These are phyloP conservation scores for Mycena alexandri DNA, from an alignment of 768 basidiomycete species.

Conservation along the genomic window DNA sequence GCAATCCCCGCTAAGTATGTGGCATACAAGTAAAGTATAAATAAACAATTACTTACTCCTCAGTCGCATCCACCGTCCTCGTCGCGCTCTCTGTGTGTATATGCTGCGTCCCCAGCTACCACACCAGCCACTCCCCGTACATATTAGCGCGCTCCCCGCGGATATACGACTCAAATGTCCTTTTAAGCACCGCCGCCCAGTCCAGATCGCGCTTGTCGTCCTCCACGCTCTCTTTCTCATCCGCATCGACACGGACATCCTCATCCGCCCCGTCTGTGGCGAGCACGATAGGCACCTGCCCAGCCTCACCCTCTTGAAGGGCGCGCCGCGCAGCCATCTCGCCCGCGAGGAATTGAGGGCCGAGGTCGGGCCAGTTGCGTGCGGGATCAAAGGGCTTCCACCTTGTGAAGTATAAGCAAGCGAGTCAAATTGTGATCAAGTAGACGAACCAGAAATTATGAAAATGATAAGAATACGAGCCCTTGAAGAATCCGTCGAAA, in stretches of 20 bases:
- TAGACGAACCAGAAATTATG: constrained; percentile 86
- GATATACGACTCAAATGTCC: constrained; percentile 94
- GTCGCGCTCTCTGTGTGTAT: too few relatives aligned
- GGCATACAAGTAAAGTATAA: constrained; percentile 27
- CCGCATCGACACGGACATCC: constrained; percentile 1
- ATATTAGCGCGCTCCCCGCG: constrained; percentile 91
- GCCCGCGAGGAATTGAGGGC: constrained; percentile 78
- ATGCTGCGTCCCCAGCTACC: constrained; percentile 20
- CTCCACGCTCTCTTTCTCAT: constrained; percentile 53
- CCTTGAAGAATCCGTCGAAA: constrained; percentile 92
- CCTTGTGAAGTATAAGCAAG: constrained; percentile 58
- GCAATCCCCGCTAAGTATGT: constrained; percentile 4
- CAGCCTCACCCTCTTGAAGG: constrained; percentile 47
- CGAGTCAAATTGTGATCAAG: background rate
- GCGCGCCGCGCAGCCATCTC: constrained; percentile 73
- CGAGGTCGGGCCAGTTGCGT: constrained; percentile 93
- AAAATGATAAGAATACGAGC: constrained; percentile 94
- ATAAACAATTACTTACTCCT: constrained; percentile 9
- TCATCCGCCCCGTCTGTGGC: constrained; percentile 21
- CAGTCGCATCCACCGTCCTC: background rate
- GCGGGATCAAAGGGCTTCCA: constrained; percentile 93
- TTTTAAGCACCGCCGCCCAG: constrained; percentile 91
- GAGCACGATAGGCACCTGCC: constrained; percentile 34
- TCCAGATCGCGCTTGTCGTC: constrained; percentile 82
- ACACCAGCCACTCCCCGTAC: constrained; percentile 82